Conservation (phyloP, 306 rosid species). For the Sophora flavescens region DNA sequence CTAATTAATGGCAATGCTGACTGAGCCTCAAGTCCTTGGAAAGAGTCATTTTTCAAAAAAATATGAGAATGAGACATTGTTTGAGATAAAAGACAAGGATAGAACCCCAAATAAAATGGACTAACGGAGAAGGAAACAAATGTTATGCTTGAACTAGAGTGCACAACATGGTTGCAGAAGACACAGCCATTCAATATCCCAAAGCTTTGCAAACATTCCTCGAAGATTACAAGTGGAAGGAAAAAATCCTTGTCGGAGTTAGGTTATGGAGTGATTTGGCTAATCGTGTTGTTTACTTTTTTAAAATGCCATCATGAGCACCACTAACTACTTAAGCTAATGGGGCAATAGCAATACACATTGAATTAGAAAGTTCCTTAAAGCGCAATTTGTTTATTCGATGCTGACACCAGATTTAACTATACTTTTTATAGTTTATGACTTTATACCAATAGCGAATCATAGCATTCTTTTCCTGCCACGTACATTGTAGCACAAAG, state of each 20-base stretch:
- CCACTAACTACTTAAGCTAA: slow-evolving; percentile 42
- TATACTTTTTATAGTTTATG: neutral
- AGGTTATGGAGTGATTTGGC: slow-evolving; percentile 28
- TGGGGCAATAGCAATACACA: slow-evolving; percentile 12
- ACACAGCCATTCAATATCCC: neutral
- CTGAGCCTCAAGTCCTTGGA: neutral
- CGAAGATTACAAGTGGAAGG: slow-evolving; percentile 2
- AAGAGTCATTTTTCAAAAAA: neutral
- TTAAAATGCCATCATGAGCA: slow-evolving; percentile 41
- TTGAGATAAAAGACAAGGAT: neutral
- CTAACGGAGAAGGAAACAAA: neutral
- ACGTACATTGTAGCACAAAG: slow-evolving; percentile 7
- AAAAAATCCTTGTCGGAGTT: slow-evolving; percentile 9
- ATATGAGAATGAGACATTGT: neutral
- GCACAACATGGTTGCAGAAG: neutral
- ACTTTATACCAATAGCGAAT: neutral
- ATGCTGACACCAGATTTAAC: slow-evolving; percentile 18
- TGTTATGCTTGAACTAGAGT: neutral
- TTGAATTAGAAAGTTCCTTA: slow-evolving; percentile 32
- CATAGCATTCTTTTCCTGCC: slow-evolving; percentile 24
- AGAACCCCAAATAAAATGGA: too few species aligned
- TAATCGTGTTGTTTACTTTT: slow-evolving; percentile 34
- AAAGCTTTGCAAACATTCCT: slow-evolving; percentile 9
- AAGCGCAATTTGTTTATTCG: slow-evolving; percentile 41
- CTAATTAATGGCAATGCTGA: neutral